Conservation (phyloP, 441 rosid species). For the Populus trichocarpa region DNA sequence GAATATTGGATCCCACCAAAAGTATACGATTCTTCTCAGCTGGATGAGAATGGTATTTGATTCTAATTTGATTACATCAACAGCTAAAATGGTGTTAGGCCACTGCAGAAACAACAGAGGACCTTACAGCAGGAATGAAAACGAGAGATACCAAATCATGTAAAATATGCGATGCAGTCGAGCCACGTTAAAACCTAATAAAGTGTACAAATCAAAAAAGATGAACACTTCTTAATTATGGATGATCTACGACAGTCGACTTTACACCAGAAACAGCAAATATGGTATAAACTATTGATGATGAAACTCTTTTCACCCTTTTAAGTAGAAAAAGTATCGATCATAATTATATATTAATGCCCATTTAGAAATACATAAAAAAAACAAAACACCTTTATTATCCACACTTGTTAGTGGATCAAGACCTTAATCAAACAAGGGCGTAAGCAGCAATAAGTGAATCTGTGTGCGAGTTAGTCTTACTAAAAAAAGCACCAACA, state of each 20-base stretch:
- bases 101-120: not conserved
- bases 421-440: slow-evolving; percentile 25
- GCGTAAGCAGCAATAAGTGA: slow-evolving; percentile 28
- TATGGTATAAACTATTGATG: not conserved
- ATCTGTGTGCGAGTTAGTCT: slow-evolving; percentile 8
- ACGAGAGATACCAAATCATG: not conserved
- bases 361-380: not conserved
- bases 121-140: not conserved
- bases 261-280: not conserved
- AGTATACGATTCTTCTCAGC: not conserved
- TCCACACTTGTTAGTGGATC: slow-evolving; percentile 37
- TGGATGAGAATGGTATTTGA: not conserved
- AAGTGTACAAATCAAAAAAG: not conserved
- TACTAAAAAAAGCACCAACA: slow-evolving; percentile 5
- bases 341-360: not conserved
- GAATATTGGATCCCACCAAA: not conserved
- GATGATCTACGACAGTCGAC: not conserved
- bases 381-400: slow-evolving; percentile 2
- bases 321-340: not conserved
- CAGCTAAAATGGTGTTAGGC: not conserved
- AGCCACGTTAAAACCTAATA: not conserved
- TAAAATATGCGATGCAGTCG: not conserved
- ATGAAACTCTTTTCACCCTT: not conserved
- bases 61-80: not conserved
- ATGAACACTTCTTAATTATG: not conserved